Evolutionary conservation across 2,329 filamentous ascomycete species (phyloP).

Genomic region (Monosporascus ibericus): DNA sequence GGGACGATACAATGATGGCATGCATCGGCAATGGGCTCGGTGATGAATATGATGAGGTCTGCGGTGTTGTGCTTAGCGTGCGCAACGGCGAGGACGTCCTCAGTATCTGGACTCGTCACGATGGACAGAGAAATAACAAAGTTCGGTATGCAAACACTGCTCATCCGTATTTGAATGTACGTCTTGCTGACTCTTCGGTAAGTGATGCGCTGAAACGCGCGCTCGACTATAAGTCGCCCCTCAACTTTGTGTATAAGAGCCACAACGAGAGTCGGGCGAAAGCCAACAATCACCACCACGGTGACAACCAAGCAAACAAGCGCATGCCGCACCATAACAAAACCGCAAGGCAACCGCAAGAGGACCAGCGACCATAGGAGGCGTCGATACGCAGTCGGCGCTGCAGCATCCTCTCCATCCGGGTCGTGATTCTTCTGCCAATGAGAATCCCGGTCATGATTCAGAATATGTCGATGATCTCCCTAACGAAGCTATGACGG

Average conservation of each 20-base stretch:
- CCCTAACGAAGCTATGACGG: too few relatives aligned
- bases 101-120: constrained; percentile 94
- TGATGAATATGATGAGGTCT: constrained; percentile 89
- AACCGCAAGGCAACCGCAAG: constrained; percentile 19
- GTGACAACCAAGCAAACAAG: constrained; percentile 25
- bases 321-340: constrained; percentile 26
- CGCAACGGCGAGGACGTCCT: constrained; percentile 94
- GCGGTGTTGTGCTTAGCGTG: constrained; percentile 89
- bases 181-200: constrained; percentile 11
- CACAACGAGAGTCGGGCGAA: constrained; percentile 95
- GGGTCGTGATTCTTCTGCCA: too few relatives aligned
- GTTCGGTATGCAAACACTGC: constrained; percentile 64
- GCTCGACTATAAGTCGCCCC: constrained; percentile 79
- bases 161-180: neutral
- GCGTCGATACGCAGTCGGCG: neutral
- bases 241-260: constrained; percentile 89
- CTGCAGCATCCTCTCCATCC: neutral
- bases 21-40: constrained; percentile 91
- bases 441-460: too few relatives aligned
- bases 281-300: constrained; percentile 39
- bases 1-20: constrained; percentile 88
- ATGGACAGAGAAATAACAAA: constrained; percentile 89
- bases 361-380: constrained; percentile 23
- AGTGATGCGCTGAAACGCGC: constrained; percentile 93
- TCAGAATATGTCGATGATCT: too few relatives aligned